Evolutionary conservation across 371 early-diverging fungal genomes (phyloP).

Genomic region (Vairimorpha necatrix): DNA sequence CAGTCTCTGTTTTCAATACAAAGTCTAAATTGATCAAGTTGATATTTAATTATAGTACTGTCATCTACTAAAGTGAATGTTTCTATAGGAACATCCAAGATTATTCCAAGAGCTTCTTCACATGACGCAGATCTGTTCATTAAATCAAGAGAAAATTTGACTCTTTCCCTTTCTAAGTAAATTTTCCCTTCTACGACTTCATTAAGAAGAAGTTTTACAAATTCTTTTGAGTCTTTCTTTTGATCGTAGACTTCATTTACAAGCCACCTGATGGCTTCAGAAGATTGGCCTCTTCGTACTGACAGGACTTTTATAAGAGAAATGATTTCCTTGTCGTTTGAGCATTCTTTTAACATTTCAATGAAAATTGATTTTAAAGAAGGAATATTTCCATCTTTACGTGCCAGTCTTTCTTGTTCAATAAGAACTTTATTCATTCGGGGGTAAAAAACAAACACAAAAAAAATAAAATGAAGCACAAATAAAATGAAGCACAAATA

Average conservation of each 20-base stretch:
- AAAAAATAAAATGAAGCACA: background rate
- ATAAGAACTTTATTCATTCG: constrained; percentile 25
- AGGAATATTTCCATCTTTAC: constrained; percentile 54
- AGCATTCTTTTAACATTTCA: constrained; percentile 47
- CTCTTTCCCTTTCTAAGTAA: constrained; percentile 60
- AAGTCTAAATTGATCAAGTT: constrained; percentile 60
- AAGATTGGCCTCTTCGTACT: constrained; percentile 58
- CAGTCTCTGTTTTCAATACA: constrained; percentile 47
- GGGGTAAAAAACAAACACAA: background rate
- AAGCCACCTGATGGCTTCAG: constrained; percentile 45
- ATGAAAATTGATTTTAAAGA: constrained; percentile 35
- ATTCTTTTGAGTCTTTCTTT: constrained; percentile 33
- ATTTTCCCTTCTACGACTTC: constrained; percentile 63
- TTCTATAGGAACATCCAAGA: constrained; percentile 62
- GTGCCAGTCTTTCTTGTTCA: constrained; percentile 58
- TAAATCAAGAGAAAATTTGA: constrained; percentile 50
- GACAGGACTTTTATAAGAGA: constrained; percentile 43
- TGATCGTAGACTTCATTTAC: constrained; percentile 42
- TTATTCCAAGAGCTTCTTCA: constrained; percentile 44
- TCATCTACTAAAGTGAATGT: constrained; percentile 62
- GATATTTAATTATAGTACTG: constrained; percentile 49
- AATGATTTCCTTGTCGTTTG: constrained; percentile 43
- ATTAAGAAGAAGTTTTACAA: constrained; percentile 38
- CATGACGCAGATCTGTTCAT: constrained; percentile 39
- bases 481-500: too few species aligned